Evolutionary conservation across 2,329 filamentous ascomycete genomes (phyloP), one percentile per base, ranked within the genome.

Genomic region (Fusarium nelsonii): DNA sequence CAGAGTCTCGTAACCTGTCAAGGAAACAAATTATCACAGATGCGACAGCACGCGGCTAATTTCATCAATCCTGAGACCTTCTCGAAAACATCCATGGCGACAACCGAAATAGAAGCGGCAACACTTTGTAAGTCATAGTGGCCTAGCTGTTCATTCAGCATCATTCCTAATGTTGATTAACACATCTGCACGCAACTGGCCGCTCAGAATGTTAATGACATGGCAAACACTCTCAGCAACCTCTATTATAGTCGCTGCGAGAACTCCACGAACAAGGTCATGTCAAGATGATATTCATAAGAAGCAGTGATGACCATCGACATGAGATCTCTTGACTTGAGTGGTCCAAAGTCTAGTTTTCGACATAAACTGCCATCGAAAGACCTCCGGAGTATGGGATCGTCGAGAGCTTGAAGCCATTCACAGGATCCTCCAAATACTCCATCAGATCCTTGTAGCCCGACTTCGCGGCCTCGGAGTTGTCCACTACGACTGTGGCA

Each of bases 401-500:
- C 2, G 73, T 76, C 1, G 74, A 77, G 1, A 56, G 83, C 53
- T 77, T 81, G 68, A 88, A 90, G 0, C 83, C 82, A 68, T 82
- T 87, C 4, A 74, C 71, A 0, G 83, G 78, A 10, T 80, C 77
- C 9, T 80, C 63, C n/a, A 89, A 58, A 63, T 84, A 84, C 0
- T 69, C 78, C 18, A 84, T 64, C 3, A 88, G 72, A 3, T 88
- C 85, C 36, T 75, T 73, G 61, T 87, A 88, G 3, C 79, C 78
- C 10, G 73, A 61, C 0, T 73, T 76, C 0, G 78, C 74, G 2
- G 75, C 76, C 14, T 81, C 75, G 1, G 79, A 81, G 59, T 88
- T 88, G 65, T 88, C 85, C 0, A 77, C 75, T 1, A 88, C 74
- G 2, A 88, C 76, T 10, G 86, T 75, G 0, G 84, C 83, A 0